Percentiles rank a stretch among this genome's conserved stretches.
These are phyloP conservation scores for Colletotrichum ledebouriae DNA, from an alignment of 2,329 filamentous ascomycete genomes.

Conservation along the genomic window DNA sequence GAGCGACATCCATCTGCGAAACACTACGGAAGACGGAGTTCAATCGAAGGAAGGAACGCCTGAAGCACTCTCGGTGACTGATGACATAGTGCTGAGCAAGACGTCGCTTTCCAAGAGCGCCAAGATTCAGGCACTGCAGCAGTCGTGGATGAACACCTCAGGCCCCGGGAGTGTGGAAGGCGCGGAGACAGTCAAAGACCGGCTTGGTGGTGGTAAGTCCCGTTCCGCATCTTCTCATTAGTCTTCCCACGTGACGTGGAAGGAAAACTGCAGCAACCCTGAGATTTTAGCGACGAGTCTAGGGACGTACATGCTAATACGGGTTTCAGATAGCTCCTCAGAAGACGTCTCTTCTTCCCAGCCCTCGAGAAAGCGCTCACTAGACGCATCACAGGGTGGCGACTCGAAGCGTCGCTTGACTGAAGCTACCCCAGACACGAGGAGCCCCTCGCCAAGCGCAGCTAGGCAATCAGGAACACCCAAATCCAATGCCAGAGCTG, in stretches of 20 bases:
- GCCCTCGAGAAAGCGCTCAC: conserved; percentile 23
- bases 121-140: conserved; percentile 49
- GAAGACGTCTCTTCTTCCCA: not conserved
- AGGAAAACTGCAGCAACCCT: no score
- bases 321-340: no score
- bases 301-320: no score
- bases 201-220: conserved; percentile 6
- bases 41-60: not conserved
- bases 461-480: not conserved
- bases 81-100: conserved; percentile 16
- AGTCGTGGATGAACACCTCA: conserved; percentile 48
- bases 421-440: not conserved
- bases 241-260: no score
- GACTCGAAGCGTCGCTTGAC: conserved; percentile 23
- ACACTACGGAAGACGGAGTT: not conserved
- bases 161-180: not conserved
- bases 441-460: not conserved
- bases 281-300: no score
- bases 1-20: conserved; percentile 44
- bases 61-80: not conserved
- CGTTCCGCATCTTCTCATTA: not conserved
- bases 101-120: conserved; percentile 24
- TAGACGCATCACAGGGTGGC: not conserved
- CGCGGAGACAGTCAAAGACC: not conserved
- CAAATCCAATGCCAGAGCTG: not conserved